Percentiles rank a stretch among this genome's conserved stretches.
Conservation (phyloP, 1,284 basidiomycete genomes). For the Ceratorhiza oryzae-sativae region DNA sequence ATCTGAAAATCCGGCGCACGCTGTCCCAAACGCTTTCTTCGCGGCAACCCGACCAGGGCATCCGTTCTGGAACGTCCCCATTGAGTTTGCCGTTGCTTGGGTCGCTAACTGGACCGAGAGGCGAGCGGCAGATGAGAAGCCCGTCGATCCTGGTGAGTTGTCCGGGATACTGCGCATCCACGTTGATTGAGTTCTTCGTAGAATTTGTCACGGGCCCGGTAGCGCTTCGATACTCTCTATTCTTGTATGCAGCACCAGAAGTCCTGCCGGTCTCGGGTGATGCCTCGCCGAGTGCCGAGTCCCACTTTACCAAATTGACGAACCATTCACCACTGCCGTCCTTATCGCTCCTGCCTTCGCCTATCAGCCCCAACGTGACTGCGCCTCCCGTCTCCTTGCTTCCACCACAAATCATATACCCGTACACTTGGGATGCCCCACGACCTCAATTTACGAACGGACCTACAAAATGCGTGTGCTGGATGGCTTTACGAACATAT, state of each 20-base stretch:
- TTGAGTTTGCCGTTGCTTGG: constrained; percentile 32
- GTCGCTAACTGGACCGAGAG: constrained; percentile 12
- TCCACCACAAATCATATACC: constrained; percentile 26
- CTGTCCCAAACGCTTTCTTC: constrained; percentile 27
- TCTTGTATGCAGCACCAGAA: constrained; percentile 2
- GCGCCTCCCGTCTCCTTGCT: constrained; percentile 14
- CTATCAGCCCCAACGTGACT: not conserved
- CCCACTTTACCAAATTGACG: not conserved
- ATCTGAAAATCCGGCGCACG: constrained; percentile 20
- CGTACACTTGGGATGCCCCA: constrained; percentile 26
- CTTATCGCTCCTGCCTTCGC: not conserved
- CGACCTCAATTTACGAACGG: constrained; percentile 12
- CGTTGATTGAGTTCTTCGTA: not conserved
- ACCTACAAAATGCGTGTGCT: constrained; percentile 12
- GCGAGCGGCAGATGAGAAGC: not conserved
- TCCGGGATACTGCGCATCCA: not conserved
- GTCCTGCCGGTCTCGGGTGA: not conserved
- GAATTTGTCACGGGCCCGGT: constrained; percentile 33
- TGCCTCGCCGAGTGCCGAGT: not conserved
- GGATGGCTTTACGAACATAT: constrained; percentile 29
- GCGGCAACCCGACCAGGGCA: constrained; percentile 13
- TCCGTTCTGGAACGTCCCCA: constrained; percentile 25
- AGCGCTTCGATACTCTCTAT: constrained; percentile 27
- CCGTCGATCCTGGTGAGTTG: constrained; percentile 20
- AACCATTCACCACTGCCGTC: not conserved